Conservation (phyloP, 192 early-diverging fungal species). For the Coemansia javaensis region DNA sequence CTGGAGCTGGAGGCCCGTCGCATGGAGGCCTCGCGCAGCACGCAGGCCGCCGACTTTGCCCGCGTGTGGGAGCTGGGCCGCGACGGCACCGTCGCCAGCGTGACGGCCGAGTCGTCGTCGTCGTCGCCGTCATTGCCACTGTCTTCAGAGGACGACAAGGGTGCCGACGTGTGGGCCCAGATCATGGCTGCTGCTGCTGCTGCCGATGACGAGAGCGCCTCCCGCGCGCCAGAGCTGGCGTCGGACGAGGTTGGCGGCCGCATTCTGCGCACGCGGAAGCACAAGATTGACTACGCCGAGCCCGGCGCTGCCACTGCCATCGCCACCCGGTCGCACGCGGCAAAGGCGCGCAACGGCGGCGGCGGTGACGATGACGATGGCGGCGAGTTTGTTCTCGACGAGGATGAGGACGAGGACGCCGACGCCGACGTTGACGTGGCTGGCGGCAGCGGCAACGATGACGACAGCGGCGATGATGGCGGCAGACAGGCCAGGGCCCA, state of each 20-base stretch:
- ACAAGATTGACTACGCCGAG: constrained; percentile 27
- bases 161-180: constrained; percentile 17
- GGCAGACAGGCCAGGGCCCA: not conserved
- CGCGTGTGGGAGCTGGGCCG: constrained; percentile 25
- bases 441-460: not conserved
- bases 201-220: not conserved
- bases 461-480: not conserved
- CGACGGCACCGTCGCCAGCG: not conserved
- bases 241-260: constrained; percentile 12
- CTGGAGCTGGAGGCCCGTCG: constrained; percentile 4
- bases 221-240: not conserved
- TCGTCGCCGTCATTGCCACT: too few relatives aligned
- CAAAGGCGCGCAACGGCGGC: too few relatives aligned
- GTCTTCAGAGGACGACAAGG: not conserved
- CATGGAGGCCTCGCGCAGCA: not conserved
- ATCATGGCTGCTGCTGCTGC: constrained; percentile 3
- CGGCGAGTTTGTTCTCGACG: constrained; percentile 6
- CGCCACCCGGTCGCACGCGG: too few relatives aligned
- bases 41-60: constrained; percentile 7
- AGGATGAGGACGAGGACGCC: constrained; percentile 5
- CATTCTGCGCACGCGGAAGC: constrained; percentile 23
- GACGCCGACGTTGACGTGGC: not conserved
- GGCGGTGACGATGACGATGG: constrained; percentile 1
- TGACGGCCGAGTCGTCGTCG: not conserved
- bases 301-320: not conserved